These are phyloP conservation scores for Aureoboletus auriporus DNA, from an alignment of 768 basidiomycete genomes.

Conservation along the genomic window DNA sequence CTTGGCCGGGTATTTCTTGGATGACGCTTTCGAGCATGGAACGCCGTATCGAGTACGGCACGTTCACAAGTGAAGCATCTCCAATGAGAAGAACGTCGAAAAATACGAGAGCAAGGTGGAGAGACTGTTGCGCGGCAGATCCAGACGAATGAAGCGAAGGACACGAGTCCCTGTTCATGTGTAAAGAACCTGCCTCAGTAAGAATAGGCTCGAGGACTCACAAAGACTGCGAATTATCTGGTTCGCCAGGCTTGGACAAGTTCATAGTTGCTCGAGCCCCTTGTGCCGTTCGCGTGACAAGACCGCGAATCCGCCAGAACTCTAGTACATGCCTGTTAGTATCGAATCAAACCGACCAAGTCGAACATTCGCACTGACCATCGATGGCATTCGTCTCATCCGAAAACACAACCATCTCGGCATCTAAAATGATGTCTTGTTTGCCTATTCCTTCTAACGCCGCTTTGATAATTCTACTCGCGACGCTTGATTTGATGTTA, in stretches of 20 bases:
- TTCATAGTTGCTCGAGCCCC: constrained; percentile 42
- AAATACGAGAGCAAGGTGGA: constrained; percentile 78
- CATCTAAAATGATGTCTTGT: constrained; percentile 60
- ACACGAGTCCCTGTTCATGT: constrained; percentile 31
- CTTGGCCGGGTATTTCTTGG: constrained; percentile 49
- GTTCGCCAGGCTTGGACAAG: constrained; percentile 9
- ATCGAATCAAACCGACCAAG: neutral
- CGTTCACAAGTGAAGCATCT: constrained; percentile 48
- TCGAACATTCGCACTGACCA: constrained; percentile 42
- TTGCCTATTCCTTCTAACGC: constrained; percentile 46
- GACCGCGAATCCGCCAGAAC: constrained; percentile 67
- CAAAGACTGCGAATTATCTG: constrained; percentile 21
- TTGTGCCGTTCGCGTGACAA: constrained; percentile 55
- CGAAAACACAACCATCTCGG: constrained; percentile 87
- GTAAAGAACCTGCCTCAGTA: constrained; percentile 6
- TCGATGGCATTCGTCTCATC: constrained; percentile 56
- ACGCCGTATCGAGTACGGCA: constrained; percentile 59
- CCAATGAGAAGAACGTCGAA: constrained; percentile 82
- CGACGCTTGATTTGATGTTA: neutral
- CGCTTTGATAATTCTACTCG: constrained; percentile 51
- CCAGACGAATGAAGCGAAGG: constrained; percentile 39
- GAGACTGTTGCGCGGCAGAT: constrained; percentile 26
- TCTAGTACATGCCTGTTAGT: constrained; percentile 38
- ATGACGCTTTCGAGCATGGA: constrained; percentile 57
- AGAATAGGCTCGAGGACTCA: constrained; percentile 3